Percentiles rank a stretch among this genome's conserved stretches.
Evolutionary conservation across 2,329 filamentous ascomycete genomes (phyloP).

Genomic region (Diplodia corticola): DNA sequence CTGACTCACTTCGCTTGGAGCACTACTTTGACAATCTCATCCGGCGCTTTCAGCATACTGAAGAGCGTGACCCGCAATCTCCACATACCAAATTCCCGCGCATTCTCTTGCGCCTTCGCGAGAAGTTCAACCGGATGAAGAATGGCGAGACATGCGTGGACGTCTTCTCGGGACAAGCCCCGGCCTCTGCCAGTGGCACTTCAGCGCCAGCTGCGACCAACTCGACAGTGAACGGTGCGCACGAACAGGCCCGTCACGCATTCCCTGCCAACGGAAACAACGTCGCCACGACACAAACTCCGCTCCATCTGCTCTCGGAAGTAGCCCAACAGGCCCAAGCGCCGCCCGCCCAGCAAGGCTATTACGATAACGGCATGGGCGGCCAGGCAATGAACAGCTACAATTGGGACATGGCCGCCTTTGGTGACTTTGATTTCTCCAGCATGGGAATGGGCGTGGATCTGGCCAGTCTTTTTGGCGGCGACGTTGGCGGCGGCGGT

Average conservation of each 20-base stretch:
- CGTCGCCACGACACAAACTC: conserved; percentile 36
- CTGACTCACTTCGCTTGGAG: conserved; percentile 50
- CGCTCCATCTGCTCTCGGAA: conserved; percentile 42
- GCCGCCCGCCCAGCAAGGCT: conserved; percentile 14
- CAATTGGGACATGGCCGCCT: conserved; percentile 15
- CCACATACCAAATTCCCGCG: conserved; percentile 51
- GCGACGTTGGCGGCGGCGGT: conserved; percentile 1
- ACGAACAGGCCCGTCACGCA: conserved; percentile 31
- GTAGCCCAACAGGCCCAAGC: conserved; percentile 32
- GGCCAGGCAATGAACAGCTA: background rate
- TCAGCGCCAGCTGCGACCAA: background rate
- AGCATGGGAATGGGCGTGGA: conserved; percentile 21
- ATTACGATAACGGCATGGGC: conserved; percentile 6
- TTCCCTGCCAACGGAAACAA: conserved; percentile 31
- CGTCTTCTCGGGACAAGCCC: background rate
- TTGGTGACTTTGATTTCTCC: conserved; percentile 14
- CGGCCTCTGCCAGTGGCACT: background rate
- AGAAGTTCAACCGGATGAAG: conserved; percentile 47
- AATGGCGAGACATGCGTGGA: conserved; percentile 39
- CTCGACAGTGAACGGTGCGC: conserved; percentile 6
- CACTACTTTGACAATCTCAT: conserved; percentile 49
- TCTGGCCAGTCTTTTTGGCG: conserved; percentile 15
- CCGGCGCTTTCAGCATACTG: conserved; percentile 46
- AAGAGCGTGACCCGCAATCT: conserved; percentile 42
- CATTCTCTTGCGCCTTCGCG: conserved; percentile 47